Conservation (phyloP, 2,329 filamentous ascomycete species). For the Emericellopsis cladophorae region DNA sequence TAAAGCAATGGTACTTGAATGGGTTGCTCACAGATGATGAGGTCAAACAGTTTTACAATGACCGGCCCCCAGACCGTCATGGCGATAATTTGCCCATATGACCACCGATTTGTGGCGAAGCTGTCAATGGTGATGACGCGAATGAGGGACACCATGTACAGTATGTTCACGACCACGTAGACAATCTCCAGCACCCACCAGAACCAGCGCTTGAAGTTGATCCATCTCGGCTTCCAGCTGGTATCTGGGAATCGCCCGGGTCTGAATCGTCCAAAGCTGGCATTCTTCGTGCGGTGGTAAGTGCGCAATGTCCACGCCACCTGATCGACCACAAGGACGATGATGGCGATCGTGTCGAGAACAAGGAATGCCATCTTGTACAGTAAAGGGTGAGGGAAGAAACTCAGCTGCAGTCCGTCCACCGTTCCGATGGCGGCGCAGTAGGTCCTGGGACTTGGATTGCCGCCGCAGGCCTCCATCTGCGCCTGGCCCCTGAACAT, state of each 20-base stretch:
- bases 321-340: slow-evolving; percentile 19
- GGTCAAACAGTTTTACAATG: slow-evolving; percentile 24
- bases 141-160: slow-evolving; percentile 23
- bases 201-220: slow-evolving; percentile 15
- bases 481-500: slow-evolving; percentile 18
- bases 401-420: slow-evolving; percentile 18
- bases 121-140: slow-evolving; percentile 21
- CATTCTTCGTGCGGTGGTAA: slow-evolving; percentile 16
- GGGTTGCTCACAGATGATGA: slow-evolving; percentile 18
- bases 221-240: slow-evolving; percentile 13
- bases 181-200: slow-evolving; percentile 21
- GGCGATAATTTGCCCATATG: slow-evolving; percentile 24
- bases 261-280: slow-evolving; percentile 16
- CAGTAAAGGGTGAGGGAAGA: slow-evolving; percentile 22
- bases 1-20: not conserved
- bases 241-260: slow-evolving; percentile 17
- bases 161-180: slow-evolving; percentile 22
- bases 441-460: slow-evolving; percentile 24
- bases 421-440: slow-evolving; percentile 20
- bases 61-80: slow-evolving; percentile 25
- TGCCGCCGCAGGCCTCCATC: slow-evolving; percentile 18
- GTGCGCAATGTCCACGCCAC: slow-evolving; percentile 22
- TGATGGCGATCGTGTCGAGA: slow-evolving; percentile 21
- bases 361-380: slow-evolving; percentile 23
- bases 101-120: slow-evolving; percentile 20